These are phyloP conservation scores for Flaveria linearis DNA, from an alignment of 129 eudicot genomes.

Conservation along the genomic window DNA sequence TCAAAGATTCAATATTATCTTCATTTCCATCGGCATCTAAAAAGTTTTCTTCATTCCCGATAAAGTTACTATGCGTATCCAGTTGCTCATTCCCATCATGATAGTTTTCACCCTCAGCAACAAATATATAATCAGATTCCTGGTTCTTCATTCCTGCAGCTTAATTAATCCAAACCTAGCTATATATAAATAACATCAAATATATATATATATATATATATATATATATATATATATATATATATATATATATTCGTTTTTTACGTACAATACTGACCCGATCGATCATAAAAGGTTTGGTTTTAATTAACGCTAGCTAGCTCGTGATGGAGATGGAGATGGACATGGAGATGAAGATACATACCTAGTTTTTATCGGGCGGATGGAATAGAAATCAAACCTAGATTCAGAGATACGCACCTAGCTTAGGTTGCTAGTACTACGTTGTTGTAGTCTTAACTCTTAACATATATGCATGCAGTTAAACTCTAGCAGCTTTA, in stretches of 20 bases:
- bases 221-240: too few species aligned
- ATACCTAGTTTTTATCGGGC: background rate
- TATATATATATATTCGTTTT: too few species aligned
- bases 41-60: slow-evolving; percentile 32
- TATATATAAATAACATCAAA: background rate
- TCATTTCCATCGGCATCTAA: slow-evolving; percentile 35
- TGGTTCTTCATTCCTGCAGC: slow-evolving; percentile 48
- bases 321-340: too few species aligned
- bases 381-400: background rate
- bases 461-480: background rate
- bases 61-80: too few species aligned
- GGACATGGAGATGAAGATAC: too few species aligned
- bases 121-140: slow-evolving; percentile 53
- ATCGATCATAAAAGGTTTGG: too few species aligned
- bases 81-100: too few species aligned
- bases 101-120: slow-evolving; percentile 42
- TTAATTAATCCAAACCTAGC: background rate
- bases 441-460: background rate
- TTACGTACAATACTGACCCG: too few species aligned
- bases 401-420: background rate
- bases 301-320: too few species aligned
- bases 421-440: background rate
- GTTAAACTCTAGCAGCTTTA: slow-evolving; percentile 14
- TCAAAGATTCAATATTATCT: slow-evolving; percentile 41
- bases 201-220: too few species aligned